These are phyloP conservation scores for Aspergillus sparsus DNA, from an alignment of 495 filamentous ascomycete genomes.

Conservation along the genomic window DNA sequence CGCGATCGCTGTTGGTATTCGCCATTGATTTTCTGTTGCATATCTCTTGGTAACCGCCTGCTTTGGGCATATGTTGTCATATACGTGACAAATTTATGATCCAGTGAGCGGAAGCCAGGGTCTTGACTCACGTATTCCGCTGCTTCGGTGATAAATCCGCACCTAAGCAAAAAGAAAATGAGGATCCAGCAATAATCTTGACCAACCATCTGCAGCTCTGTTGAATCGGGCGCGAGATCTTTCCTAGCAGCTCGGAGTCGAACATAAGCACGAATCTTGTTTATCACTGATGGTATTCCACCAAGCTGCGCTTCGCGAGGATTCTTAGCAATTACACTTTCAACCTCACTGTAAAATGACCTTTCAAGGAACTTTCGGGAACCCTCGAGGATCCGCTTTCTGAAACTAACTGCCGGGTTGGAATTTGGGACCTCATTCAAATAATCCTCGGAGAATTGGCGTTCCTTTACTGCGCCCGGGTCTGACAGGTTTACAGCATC, in stretches of 20 bases:
- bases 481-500: conserved; percentile 53
- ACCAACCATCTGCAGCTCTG: conserved; percentile 69
- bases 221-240: conserved; percentile 75
- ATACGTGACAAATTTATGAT: conserved; percentile 87
- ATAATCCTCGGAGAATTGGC: conserved; percentile 74
- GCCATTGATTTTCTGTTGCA: conserved; percentile 82
- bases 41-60: conserved; percentile 68
- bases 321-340: conserved; percentile 73
- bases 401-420: conserved; percentile 56
- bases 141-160: conserved; percentile 80
- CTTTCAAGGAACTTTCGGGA: conserved; percentile 75
- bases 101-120: conserved; percentile 80
- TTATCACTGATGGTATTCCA: conserved; percentile 80
- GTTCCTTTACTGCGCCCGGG: conserved; percentile 61
- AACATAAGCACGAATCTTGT: conserved; percentile 91
- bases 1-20: conserved; percentile 84
- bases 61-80: conserved; percentile 75
- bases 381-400: conserved; percentile 74
- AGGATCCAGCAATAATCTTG: conserved; percentile 87
- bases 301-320: conserved; percentile 87
- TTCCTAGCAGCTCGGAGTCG: conserved; percentile 72
- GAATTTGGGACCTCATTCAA: conserved; percentile 69
- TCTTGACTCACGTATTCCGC: conserved; percentile 81
- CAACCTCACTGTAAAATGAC: conserved; percentile 69
- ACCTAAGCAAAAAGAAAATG: conserved; percentile 87